These are phyloP conservation scores for Thymus mandschuricus DNA, from an alignment of 257 asterid species.

Conservation along the genomic window DNA sequence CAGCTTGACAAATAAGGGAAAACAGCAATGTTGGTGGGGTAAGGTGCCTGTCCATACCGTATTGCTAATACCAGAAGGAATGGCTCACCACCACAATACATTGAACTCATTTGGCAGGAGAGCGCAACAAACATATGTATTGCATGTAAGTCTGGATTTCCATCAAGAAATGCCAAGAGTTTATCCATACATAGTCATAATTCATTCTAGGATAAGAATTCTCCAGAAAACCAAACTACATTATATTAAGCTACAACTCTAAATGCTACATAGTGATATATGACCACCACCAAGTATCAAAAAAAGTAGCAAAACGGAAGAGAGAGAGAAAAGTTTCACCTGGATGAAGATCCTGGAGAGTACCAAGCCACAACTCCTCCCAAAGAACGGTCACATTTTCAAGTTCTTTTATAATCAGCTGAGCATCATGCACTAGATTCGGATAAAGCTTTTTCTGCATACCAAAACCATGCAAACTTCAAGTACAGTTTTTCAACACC, in stretches of 20 bases:
- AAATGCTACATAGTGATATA: neutral
- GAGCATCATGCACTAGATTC: constrained; percentile 85
- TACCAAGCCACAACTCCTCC: constrained; percentile 99
- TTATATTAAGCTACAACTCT: constrained; percentile 18
- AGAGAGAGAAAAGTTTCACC: constrained; percentile 40
- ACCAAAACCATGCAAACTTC: constrained; percentile 28
- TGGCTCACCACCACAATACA: too few species aligned
- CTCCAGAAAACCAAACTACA: constrained; percentile 6
- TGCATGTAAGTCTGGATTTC: too few species aligned
- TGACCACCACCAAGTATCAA: constrained; percentile 28
- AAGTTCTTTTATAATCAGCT: constrained; percentile 92
- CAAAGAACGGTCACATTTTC: constrained; percentile 95
- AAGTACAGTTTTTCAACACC: neutral
- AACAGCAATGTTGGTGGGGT: neutral
- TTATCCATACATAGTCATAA: too few species aligned
- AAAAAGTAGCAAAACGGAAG: constrained; percentile 20
- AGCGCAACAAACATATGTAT: too few species aligned
- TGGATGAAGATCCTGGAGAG: constrained; percentile 99
- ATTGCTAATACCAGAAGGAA: too few species aligned
- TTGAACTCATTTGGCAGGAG: too few species aligned
- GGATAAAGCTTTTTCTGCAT: constrained; percentile 88
- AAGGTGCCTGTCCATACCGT: too few species aligned
- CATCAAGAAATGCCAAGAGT: too few species aligned
- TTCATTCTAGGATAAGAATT: neutral
- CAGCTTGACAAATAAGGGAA: constrained; percentile 24